Evolutionary conservation across 345 rosid genomes (phyloP).

Genomic region (Excoecaria agallocha): DNA sequence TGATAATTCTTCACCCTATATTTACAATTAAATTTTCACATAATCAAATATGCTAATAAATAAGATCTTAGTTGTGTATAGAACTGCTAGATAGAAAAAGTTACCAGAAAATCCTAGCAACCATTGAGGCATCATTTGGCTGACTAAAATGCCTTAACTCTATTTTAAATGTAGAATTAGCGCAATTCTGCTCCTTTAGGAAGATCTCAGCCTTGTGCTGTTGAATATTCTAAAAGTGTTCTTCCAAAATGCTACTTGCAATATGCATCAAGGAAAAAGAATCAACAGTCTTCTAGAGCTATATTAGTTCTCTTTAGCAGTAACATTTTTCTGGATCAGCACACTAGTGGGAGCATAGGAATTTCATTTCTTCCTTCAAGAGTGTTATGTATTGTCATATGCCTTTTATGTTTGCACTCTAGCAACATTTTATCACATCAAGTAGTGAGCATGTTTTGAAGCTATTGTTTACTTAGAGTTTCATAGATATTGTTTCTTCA

Average conservation of each 20-base stretch:
- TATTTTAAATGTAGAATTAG: neutral
- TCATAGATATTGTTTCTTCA: neutral
- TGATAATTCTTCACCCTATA: neutral
- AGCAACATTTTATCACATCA: no score
- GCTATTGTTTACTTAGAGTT: neutral
- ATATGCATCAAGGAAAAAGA: neutral
- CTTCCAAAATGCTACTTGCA: neutral
- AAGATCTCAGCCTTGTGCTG: neutral
- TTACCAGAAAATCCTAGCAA: neutral
- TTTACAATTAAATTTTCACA: neutral
- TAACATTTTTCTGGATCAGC: no score
- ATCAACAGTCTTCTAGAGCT: neutral
- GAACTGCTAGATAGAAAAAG: neutral
- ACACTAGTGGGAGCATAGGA: no score
- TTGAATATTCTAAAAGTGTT: neutral
- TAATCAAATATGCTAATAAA: neutral
- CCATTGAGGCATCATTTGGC: neutral
- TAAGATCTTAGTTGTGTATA: neutral
- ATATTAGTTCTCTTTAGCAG: no score
- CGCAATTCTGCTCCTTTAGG: neutral
- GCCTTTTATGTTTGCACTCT: no score
- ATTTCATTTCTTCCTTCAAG: no score
- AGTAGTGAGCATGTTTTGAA: no score
- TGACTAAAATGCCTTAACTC: neutral
- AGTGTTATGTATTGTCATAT: no score